A percentile compares a stretch with the other conserved stretches of the same genome.
Conservation (phyloP, 768 basidiomycete species). For the Omphalotus guepiniiformis region DNA sequence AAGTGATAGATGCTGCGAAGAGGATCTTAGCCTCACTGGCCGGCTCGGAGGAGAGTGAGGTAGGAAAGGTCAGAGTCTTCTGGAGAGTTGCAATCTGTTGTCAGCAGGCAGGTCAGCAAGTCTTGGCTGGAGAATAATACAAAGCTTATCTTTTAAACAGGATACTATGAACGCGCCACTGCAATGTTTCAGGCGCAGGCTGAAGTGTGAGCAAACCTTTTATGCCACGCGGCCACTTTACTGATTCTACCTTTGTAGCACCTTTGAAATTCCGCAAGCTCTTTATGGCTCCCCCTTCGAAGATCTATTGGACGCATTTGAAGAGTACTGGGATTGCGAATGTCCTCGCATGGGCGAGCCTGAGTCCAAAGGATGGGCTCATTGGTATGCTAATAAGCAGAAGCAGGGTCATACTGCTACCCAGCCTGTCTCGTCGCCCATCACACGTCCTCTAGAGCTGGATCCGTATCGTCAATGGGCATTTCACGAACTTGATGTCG, state of each 20-base stretch:
- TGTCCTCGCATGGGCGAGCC: conserved; percentile 69
- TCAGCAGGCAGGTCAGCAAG: conserved; percentile 58
- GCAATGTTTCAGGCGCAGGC: conserved; percentile 83
- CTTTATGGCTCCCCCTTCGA: conserved; percentile 41
- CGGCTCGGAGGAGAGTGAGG: conserved; percentile 39
- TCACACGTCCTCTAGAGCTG: conserved; percentile 22
- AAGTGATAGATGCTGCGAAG: conserved; percentile 46
- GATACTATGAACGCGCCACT: conserved; percentile 67
- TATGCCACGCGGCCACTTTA: not conserved
- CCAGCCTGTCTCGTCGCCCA: conserved; percentile 8
- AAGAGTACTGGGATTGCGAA: conserved; percentile 86
- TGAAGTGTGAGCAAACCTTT: conserved; percentile 57
- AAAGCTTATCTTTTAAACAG: conserved; percentile 30
- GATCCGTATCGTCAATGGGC: conserved; percentile 75
- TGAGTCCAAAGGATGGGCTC: conserved; percentile 62
- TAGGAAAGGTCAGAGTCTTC: conserved; percentile 54
- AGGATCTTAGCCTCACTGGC: conserved; percentile 42
- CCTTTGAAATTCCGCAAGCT: conserved; percentile 51
- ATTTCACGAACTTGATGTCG: conserved; percentile 46
- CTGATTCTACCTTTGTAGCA: conserved; percentile 31
- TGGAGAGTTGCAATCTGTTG: conserved; percentile 68
- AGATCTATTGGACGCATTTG: conserved; percentile 52
- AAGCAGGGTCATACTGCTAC: conserved; percentile 17
- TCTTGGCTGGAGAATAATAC: not conserved
- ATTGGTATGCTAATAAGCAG: conserved; percentile 48